phyloP scores from a whole-genome alignment of 805 yeast species.

The Ogataea methylovora region DNA sequence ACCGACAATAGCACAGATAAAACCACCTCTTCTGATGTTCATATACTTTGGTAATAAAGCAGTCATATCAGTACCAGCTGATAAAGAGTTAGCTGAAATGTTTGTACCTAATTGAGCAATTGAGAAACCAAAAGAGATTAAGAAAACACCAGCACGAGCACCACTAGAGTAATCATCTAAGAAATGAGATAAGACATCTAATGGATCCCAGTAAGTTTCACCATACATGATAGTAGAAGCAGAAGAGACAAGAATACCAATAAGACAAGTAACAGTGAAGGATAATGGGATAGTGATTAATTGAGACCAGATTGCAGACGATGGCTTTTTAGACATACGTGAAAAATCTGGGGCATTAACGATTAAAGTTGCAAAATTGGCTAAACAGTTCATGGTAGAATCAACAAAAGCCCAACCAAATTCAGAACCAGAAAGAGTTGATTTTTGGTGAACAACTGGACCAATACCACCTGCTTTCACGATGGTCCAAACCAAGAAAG shows the following conservation, averaged over 20 bases:
- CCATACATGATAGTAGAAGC: conserved; percentile 66
- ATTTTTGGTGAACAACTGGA: conserved; percentile 51
- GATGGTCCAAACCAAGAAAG: conserved; percentile 77
- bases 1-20: conserved; percentile 65
- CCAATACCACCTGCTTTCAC: conserved; percentile 78
- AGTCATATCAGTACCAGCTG: conserved; percentile 68
- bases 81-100: conserved; percentile 61
- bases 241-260: conserved; percentile 80
- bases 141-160: conserved; percentile 72
- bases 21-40: conserved; percentile 76
- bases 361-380: conserved; percentile 82
- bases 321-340: conserved; percentile 61
- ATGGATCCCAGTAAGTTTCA: conserved; percentile 74
- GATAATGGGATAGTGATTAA: conserved; percentile 63
- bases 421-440: conserved; percentile 46
- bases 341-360: conserved; percentile 87
- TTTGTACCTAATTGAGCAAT: conserved; percentile 76
- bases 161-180: conserved; percentile 48
- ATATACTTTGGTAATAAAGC: conserved; percentile 56
- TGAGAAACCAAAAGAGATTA: conserved; percentile 62
- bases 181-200: conserved; percentile 66
- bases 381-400: conserved; percentile 71
- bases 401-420: conserved; percentile 79
- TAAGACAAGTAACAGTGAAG: conserved; percentile 73
- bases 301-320: conserved; percentile 47